phyloP scores from a whole-genome alignment of 2,329 filamentous ascomycete species.

The Ophiocordyceps polyrhachis-furcata region DNA sequence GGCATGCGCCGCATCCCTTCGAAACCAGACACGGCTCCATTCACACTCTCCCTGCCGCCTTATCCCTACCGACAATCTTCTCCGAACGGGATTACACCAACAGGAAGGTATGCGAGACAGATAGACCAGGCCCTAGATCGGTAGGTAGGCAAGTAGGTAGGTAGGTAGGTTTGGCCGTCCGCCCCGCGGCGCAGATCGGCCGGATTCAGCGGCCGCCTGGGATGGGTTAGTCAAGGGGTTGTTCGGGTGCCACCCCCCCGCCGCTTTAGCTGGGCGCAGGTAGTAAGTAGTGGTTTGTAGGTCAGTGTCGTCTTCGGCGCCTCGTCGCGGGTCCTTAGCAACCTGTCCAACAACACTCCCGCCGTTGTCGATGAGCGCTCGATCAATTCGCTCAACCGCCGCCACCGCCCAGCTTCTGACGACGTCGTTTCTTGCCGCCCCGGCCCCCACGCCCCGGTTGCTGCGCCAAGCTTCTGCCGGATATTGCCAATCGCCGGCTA shows the following conservation, averaged over 20 bases:
- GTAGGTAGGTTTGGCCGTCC: not conserved
- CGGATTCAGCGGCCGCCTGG: not conserved
- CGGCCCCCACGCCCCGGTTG: not conserved
- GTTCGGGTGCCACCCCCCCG: not conserved
- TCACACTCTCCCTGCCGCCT: not conserved
- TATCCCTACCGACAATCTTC: not conserved
- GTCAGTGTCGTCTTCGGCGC: not conserved
- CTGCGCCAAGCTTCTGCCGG: not conserved
- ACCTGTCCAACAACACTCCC: not conserved
- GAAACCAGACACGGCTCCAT: too few relatives aligned
- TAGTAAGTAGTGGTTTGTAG: too few relatives aligned
- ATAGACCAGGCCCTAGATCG: not conserved
- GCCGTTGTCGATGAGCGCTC: not conserved
- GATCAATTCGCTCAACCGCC: not conserved
- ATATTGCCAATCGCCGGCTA: not conserved
- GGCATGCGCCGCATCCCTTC: too few relatives aligned
- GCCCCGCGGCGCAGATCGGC: not conserved
- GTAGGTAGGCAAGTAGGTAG: not conserved
- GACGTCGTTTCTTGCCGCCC: not conserved
- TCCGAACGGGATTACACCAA: not conserved
- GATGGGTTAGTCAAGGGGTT: not conserved
- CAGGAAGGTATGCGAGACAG: not conserved
- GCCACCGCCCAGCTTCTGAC: not conserved
- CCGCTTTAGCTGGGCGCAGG: too few relatives aligned
- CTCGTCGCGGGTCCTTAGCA: not conserved